These are phyloP conservation scores for Yamadazyma membranifaciens DNA, from an alignment of 1,139 yeast genomes.

Conservation along the genomic window DNA sequence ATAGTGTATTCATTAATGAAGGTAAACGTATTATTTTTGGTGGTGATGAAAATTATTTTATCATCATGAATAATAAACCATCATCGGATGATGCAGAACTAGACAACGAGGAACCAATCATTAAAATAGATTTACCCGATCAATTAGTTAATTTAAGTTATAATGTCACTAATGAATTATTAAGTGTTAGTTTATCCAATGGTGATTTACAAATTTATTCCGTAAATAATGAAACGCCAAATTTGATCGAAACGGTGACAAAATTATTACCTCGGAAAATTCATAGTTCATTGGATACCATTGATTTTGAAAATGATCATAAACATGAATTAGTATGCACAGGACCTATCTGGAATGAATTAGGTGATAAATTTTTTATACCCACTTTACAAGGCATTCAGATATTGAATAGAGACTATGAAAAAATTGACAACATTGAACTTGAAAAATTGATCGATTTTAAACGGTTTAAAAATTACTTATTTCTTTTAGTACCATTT, in stretches of 20 bases:
- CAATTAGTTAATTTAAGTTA: slow-evolving; percentile 63
- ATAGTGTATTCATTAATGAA: slow-evolving; percentile 63
- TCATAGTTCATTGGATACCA: slow-evolving; percentile 34
- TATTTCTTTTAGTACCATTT: slow-evolving; percentile 15
- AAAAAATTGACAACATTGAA: slow-evolving; percentile 9
- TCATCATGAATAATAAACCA: slow-evolving; percentile 40
- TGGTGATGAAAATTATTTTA: slow-evolving; percentile 71
- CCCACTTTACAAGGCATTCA: slow-evolving; percentile 29
- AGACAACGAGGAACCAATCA: background rate
- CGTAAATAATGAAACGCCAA: slow-evolving; percentile 44
- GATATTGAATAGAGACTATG: slow-evolving; percentile 37
- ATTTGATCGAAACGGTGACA: slow-evolving; percentile 38
- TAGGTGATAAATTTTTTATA: slow-evolving; percentile 60
- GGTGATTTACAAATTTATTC: slow-evolving; percentile 69
- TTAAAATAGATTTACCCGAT: slow-evolving; percentile 41
- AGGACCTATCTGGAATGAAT: slow-evolving; percentile 34
- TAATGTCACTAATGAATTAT: slow-evolving; percentile 55
- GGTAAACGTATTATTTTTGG: slow-evolving; percentile 70
- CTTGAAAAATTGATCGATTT: slow-evolving; percentile 15
- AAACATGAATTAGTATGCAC: slow-evolving; percentile 38
- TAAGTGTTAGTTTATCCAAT: slow-evolving; percentile 58
- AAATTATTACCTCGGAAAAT: slow-evolving; percentile 37
- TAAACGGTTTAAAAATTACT: slow-evolving; percentile 6
- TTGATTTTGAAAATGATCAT: slow-evolving; percentile 38
- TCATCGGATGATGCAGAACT: slow-evolving; percentile 16